Percentiles rank a stretch among this genome's conserved stretches.
These are phyloP conservation scores for Candida dajiaensis DNA, from an alignment of 805 yeast species.

Conservation along the genomic window DNA sequence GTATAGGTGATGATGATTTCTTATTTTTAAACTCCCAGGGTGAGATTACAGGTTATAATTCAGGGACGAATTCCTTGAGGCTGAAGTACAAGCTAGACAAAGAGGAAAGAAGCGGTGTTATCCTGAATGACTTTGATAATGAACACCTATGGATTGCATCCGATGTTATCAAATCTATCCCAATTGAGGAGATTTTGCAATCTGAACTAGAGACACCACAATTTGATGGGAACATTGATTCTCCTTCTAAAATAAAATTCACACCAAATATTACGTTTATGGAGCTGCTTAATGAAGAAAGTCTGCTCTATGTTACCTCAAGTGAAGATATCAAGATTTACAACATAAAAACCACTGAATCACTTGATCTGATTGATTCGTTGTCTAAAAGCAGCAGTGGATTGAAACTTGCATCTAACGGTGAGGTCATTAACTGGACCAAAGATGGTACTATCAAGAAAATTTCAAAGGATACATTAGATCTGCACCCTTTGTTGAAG, in stretches of 20 bases:
- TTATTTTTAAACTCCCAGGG: slow-evolving; percentile 22
- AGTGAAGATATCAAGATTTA: slow-evolving; percentile 32
- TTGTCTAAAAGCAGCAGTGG: slow-evolving; percentile 35
- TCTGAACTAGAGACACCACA: slow-evolving; percentile 19
- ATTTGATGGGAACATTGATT: slow-evolving; percentile 28
- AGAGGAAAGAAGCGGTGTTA: slow-evolving; percentile 10
- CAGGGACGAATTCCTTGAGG: slow-evolving; percentile 10
- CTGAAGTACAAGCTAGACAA: slow-evolving; percentile 11
- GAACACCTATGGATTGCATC: slow-evolving; percentile 27
- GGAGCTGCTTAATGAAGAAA: slow-evolving; percentile 19
- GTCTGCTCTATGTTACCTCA: slow-evolving; percentile 30
- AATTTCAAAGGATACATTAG: slow-evolving; percentile 17
- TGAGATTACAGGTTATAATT: slow-evolving; percentile 19
- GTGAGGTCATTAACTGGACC: slow-evolving; percentile 35
- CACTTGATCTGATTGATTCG: slow-evolving; percentile 28
- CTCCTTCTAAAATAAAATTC: slow-evolving; percentile 22
- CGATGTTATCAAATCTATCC: slow-evolving; percentile 11
- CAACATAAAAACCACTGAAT: slow-evolving; percentile 12
- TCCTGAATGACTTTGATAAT: slow-evolving; percentile 13
- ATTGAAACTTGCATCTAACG: slow-evolving; percentile 28
- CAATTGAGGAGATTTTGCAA: slow-evolving; percentile 20
- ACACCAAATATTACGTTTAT: slow-evolving; percentile 18
- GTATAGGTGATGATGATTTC: slow-evolving; percentile 11
- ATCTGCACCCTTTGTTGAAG: slow-evolving; percentile 4
- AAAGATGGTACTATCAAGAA: slow-evolving; percentile 34